Evolutionary conservation across 164 flowering plant species (phyloP), one percentile per base, ranked within the genome.

Genomic region (Tetrastigma voinierianum): DNA sequence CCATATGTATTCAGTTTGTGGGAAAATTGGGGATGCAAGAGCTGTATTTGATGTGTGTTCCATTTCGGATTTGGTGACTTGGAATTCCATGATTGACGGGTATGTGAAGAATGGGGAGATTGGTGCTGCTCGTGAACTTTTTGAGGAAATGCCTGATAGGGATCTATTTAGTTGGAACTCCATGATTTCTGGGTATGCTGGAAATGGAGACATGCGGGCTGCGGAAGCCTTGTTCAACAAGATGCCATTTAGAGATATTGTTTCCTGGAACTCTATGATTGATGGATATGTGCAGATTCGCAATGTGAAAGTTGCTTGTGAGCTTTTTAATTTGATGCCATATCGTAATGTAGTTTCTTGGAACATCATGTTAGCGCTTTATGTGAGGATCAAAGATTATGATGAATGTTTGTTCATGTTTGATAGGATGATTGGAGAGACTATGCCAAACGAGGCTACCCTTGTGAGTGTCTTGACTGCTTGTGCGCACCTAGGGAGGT

Each of bases 211-310:
- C 54, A 65, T 87, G 80, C 66, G 71, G 53, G 64, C 59, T 16
- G 89, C 86, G 1, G 63, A 60, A 55, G 65, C 49, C 40, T 62
- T 86, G 65, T 84, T 86, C 67, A 76, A 75, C 49, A 47, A 32
- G 16, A 87, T 80, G 88, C 81, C 79, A 6, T 55, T 48, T 18
- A 78, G 72, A 59, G 86, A 82, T 76, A 63, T 76, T 43, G 84
- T 85, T 56, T 77, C 86, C 66, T 89, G 90, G 90, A 87, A 87
- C 57, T 74, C 82, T 62, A 73, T 89, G 90, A 70, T 87, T 74
- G 88, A 81, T 64, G 95, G 95, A 59, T 85, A 78, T 78, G 87
- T 83, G 1, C 80, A 70, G 66, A 62, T 62, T 15, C 84, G 73
- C 24, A 63, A 81, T 66, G 71, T 80, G 51, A 11, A 18, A 0